Base-by-base conservation (phyloP, 2,329 filamentous ascomycete species). In the Rutstroemia sp. region DNA sequence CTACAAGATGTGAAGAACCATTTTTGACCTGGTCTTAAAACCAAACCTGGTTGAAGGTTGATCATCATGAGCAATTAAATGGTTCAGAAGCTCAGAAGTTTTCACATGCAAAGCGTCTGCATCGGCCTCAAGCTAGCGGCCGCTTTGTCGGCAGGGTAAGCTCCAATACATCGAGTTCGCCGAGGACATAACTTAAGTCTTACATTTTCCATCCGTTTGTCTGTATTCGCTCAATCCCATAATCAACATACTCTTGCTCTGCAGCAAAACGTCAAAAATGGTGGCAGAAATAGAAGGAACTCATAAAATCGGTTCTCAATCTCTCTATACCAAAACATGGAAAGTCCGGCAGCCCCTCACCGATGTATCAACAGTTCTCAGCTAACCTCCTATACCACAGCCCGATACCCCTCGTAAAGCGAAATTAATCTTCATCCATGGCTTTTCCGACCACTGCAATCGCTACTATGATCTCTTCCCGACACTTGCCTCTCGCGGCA, bases 381-480 rank as follows among this genome's bases (percentile, higher is more conserved):
- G 45, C n/a, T 12, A 30, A 34, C 10, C 51, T 37, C 18, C 23
- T 47, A 4, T 25, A 49, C 10, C 25, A 5, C 54, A 70, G 67
- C 65, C 67, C 7, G 63, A 67, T 38, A 59, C 47, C 14, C 56
- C 63, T 2, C 56, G 65, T 55, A 81, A 79, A 66, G 91, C 91
- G 38, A 87, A 88, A 63, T 71, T 95, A 50, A 77, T 94, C 65
- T 88, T 95, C 72, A 75, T 96, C 61, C 92, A 96, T 73, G 92
- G 92, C 66, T 96, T 92, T 77, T 90, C 84, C 71, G 92, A 96
- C 72, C 90, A 95, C 71, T 76, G 88, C 70, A 84, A 88, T 71
- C 81, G 83, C 58, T 95, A 96, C 74, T 80, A 84, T 68, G 78
- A 79, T 55, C 80, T 96, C 66, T 92, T 94, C 73, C 79, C 83